phyloP scores from a whole-genome alignment of 306 rosid genomes.

The Lotus japonicus region DNA sequence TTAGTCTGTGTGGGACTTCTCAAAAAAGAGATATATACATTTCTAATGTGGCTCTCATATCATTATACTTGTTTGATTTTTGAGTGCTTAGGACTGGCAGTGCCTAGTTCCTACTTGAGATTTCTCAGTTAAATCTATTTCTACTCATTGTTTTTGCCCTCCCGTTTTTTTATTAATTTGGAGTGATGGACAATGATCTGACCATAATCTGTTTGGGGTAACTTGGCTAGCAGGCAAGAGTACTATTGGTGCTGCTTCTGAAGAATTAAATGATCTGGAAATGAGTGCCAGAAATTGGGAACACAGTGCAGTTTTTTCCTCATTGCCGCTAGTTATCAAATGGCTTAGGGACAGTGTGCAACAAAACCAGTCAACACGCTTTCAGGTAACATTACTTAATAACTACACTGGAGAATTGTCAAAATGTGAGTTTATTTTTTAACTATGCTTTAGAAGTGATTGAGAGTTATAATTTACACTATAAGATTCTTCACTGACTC shows the following conservation, averaged over 20 bases:
- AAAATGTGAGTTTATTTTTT: neutral
- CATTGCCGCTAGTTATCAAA: slow-evolving; percentile 70
- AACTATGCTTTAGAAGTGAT: neutral
- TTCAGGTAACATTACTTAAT: slow-evolving; percentile 54
- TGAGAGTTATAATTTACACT: neutral
- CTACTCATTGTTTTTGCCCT: neutral
- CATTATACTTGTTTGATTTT: neutral
- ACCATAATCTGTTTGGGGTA: neutral
- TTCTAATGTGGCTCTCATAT: neutral
- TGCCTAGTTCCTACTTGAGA: neutral
- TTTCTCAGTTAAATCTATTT: neutral
- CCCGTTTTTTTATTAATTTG: neutral
- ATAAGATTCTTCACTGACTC: neutral
- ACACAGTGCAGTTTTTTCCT: slow-evolving; percentile 73
- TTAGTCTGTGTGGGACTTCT: too few relatives aligned
- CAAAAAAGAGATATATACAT: neutral
- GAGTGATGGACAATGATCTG: neutral
- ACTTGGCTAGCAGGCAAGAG: slow-evolving; percentile 35
- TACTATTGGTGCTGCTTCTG: slow-evolving; percentile 24
- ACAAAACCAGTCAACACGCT: slow-evolving; percentile 54
- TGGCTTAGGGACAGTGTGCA: slow-evolving; percentile 73
- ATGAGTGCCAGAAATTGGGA: slow-evolving; percentile 46
- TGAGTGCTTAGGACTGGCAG: neutral
- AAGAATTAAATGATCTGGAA: slow-evolving; percentile 51
- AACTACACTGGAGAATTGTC: neutral